Evolutionary conservation across 2,329 filamentous ascomycete species (phyloP).

Genomic region (Colletotrichum caudatum): DNA sequence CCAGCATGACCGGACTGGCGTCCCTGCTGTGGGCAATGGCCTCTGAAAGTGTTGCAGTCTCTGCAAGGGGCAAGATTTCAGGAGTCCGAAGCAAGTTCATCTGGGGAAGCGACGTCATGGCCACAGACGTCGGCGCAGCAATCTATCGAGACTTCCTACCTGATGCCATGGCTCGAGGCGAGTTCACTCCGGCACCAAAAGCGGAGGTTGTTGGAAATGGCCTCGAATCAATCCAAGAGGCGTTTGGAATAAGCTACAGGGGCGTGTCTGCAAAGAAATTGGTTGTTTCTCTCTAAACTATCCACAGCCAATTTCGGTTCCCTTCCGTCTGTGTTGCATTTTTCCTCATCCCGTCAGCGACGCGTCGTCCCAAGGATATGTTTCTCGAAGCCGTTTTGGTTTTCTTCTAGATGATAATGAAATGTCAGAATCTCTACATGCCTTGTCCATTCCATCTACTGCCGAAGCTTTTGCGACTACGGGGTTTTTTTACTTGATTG

Average conservation of each 20-base stretch:
- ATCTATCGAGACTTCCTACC: slow-evolving; percentile 46
- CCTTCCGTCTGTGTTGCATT: neutral
- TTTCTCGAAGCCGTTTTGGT: neutral
- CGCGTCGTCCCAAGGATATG: neutral
- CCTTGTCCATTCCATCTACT: neutral
- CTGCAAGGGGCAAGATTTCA: slow-evolving; percentile 45
- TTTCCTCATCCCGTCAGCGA: neutral
- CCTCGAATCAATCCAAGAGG: slow-evolving; percentile 45
- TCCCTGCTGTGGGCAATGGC: slow-evolving; percentile 7
- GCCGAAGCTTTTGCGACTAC: neutral
- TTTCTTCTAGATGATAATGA: neutral
- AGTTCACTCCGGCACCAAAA: slow-evolving; percentile 44
- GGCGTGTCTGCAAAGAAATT: slow-evolving; percentile 47
- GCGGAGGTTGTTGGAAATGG: slow-evolving; percentile 45
- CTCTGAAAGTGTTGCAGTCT: neutral
- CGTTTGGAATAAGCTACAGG: slow-evolving; percentile 42
- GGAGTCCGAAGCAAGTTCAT: slow-evolving; percentile 51
- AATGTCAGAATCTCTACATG: too few relatives aligned
- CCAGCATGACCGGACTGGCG: neutral
- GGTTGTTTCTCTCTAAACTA: slow-evolving; percentile 35
- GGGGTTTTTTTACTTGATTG: neutral
- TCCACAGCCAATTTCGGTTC: neutral
- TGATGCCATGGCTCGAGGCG: slow-evolving; percentile 43
- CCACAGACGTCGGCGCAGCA: slow-evolving; percentile 44
- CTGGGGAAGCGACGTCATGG: slow-evolving; percentile 44